Evolutionary conservation across 768 basidiomycete species (phyloP).

Genomic region (Glaciozyma martinii): DNA sequence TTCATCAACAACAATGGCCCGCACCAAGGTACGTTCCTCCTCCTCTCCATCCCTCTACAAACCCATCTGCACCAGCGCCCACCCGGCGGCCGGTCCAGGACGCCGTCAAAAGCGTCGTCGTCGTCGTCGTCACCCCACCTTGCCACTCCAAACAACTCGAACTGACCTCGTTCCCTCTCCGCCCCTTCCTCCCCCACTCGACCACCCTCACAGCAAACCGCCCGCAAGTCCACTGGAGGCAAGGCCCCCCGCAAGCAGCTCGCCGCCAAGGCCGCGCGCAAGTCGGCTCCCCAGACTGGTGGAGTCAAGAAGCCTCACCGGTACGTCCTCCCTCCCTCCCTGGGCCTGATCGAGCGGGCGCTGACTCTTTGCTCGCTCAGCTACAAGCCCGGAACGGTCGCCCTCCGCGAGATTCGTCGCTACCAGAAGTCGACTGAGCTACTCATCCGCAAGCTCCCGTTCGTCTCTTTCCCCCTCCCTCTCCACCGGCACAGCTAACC

Average conservation of each 20-base stretch:
- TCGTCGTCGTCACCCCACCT: conserved; percentile 4
- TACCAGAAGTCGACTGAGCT: conserved; percentile 49
- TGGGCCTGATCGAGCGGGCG: not conserved
- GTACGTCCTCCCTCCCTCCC: not conserved
- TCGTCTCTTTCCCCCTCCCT: not conserved
- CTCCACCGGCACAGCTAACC: not conserved
- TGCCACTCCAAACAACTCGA: not conserved
- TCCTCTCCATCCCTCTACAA: not conserved
- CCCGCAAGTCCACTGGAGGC: conserved; percentile 39
- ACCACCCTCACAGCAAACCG: conserved; percentile 28
- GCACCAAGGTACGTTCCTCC: conserved; percentile 24
- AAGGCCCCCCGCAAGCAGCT: conserved; percentile 66
- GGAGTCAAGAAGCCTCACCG: conserved; percentile 86
- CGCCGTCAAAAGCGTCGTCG: not conserved
- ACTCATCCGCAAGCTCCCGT: conserved; percentile 47
- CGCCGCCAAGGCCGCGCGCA: conserved; percentile 88
- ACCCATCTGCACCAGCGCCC: not conserved
- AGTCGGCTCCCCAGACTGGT: conserved; percentile 73
- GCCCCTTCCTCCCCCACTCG: conserved; percentile 22
- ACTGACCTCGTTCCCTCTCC: not conserved
- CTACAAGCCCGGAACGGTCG: conserved; percentile 69
- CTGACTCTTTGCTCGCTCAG: not conserved
- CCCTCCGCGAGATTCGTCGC: conserved; percentile 60
- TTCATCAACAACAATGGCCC: conserved; percentile 14
- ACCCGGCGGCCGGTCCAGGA: too few species aligned